phyloP scores from a whole-genome alignment of 2,329 filamentous ascomycete species.

The Neofusicoccum umdonicola region DNA sequence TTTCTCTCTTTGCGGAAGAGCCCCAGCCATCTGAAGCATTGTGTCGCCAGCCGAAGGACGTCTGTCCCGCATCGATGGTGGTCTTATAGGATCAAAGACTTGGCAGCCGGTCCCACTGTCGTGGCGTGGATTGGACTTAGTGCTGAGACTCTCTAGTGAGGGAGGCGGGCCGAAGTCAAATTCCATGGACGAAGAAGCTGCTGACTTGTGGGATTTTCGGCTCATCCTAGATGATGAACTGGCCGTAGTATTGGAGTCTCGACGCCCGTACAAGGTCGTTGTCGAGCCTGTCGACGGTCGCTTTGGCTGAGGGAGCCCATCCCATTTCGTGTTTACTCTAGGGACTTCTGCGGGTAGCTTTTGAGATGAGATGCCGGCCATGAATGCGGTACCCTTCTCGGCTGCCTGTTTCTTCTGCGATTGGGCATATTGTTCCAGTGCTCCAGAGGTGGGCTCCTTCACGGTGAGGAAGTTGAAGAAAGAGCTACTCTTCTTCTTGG shows the following conservation, averaged over 20 bases:
- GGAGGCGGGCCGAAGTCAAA: background rate
- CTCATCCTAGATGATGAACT: slow-evolving; percentile 2
- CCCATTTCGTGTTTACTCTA: slow-evolving; percentile 56
- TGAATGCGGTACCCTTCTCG: slow-evolving; percentile 22
- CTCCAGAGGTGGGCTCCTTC: slow-evolving; percentile 49
- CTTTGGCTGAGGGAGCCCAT: slow-evolving; percentile 48
- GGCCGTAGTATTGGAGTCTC: background rate
- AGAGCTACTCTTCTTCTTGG: slow-evolving; percentile 28
- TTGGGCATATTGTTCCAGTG: slow-evolving; percentile 46
- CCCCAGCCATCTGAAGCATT: background rate
- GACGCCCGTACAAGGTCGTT: background rate
- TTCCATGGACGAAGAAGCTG: background rate
- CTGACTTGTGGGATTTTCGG: background rate
- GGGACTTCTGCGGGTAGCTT: slow-evolving; percentile 50
- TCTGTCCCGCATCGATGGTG: background rate
- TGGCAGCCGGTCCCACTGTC: slow-evolving; percentile 7
- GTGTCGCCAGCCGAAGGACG: background rate
- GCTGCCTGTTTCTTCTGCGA: slow-evolving; percentile 33
- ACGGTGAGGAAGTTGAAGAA: slow-evolving; percentile 48
- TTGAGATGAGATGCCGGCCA: slow-evolving; percentile 41
- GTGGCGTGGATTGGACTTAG: slow-evolving; percentile 8
- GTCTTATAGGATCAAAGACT: background rate
- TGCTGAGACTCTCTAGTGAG: background rate
- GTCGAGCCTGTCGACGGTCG: background rate
- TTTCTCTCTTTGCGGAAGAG: background rate